Evolutionary conservation across 2,329 filamentous ascomycete genomes (phyloP).

Genomic region (Ceratocystis smalleyi): DNA sequence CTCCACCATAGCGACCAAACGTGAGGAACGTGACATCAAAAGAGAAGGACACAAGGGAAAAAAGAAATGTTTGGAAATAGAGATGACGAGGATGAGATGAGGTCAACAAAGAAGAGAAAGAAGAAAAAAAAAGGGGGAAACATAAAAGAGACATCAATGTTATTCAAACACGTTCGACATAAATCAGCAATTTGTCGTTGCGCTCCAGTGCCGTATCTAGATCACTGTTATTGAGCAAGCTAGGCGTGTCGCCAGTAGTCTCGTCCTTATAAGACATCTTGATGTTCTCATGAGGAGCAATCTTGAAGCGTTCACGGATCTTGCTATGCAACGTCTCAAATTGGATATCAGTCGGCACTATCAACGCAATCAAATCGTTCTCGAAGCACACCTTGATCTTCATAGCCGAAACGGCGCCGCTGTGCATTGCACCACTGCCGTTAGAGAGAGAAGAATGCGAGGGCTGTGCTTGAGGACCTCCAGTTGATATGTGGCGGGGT

Average conservation of each 20-base stretch:
- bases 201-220: constrained; percentile 64
- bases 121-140: background rate
- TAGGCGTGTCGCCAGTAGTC: constrained; percentile 55
- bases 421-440: background rate
- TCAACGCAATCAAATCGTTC: constrained; percentile 79
- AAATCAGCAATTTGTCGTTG: constrained; percentile 76
- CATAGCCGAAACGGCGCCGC: constrained; percentile 38
- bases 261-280: constrained; percentile 80
- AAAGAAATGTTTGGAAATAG: background rate
- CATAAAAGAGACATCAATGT: background rate
- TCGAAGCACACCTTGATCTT: constrained; percentile 95
- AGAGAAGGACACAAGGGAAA: constrained; percentile 6
- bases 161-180: constrained; percentile 40
- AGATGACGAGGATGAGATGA: background rate
- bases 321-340: constrained; percentile 69
- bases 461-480: constrained; percentile 23
- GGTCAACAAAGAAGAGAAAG: background rate
- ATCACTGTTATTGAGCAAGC: constrained; percentile 64
- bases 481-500: constrained; percentile 29
- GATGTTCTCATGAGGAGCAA: constrained; percentile 52
- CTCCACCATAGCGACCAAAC: background rate
- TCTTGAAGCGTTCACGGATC: constrained; percentile 67
- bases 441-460: constrained; percentile 35
- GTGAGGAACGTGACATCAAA: constrained; percentile 4
- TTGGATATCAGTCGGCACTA: constrained; percentile 66